phyloP scores from a whole-genome alignment of 306 rosid genomes.

The Hylodesmum podocarpum region DNA sequence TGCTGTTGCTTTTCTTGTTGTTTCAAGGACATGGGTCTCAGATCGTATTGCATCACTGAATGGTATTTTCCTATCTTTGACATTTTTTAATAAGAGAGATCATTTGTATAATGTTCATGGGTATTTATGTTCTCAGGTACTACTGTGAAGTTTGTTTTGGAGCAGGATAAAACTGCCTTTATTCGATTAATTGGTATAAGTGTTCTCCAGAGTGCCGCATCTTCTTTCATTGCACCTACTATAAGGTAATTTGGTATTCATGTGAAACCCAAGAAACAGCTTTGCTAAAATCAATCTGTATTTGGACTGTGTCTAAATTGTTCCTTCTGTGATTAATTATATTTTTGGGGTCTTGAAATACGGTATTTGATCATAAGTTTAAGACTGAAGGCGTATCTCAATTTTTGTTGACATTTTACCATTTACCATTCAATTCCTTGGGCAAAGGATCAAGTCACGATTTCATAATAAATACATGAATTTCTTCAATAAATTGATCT shows the following conservation, averaged over 20 bases:
- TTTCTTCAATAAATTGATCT: slow-evolving; percentile 15
- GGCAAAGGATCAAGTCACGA: neutral
- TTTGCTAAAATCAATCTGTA: neutral
- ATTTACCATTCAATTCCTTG: neutral
- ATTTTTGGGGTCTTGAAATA: neutral
- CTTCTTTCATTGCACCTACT: slow-evolving; percentile 88
- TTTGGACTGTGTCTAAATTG: neutral
- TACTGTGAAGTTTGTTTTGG: slow-evolving; percentile 81
- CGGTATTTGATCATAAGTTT: neutral
- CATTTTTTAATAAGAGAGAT: slow-evolving; percentile 8
- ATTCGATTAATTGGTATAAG: slow-evolving; percentile 67
- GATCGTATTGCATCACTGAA: slow-evolving; percentile 91
- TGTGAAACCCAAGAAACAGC: neutral
- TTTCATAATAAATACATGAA: neutral
- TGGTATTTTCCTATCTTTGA: slow-evolving; percentile 47
- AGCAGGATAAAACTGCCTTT: slow-evolving; percentile 84
- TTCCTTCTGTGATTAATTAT: neutral
- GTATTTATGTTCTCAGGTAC: slow-evolving; percentile 63
- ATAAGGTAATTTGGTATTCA: slow-evolving; percentile 54
- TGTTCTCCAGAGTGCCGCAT: slow-evolving; percentile 81
- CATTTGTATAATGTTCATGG: slow-evolving; percentile 24
- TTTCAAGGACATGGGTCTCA: slow-evolving; percentile 84
- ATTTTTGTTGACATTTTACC: neutral
- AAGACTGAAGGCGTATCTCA: neutral
- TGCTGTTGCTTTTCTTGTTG: slow-evolving; percentile 80